Percentiles rank a stretch among this genome's conserved stretches.
These are phyloP conservation scores for Talaromyces sp. DNA, from an alignment of 2,329 filamentous ascomycete genomes.

Conservation along the genomic window DNA sequence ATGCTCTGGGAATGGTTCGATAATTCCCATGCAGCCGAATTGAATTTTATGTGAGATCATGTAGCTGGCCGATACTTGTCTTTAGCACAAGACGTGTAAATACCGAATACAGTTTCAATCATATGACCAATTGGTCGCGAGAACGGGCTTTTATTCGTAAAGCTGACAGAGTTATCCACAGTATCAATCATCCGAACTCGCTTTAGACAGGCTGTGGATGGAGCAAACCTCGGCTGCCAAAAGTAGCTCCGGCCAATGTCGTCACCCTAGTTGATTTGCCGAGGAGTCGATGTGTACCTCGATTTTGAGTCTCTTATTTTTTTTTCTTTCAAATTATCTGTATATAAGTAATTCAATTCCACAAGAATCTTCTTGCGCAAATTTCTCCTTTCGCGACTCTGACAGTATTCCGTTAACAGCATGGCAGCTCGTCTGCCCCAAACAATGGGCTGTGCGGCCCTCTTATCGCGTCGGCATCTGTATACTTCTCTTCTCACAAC, in stretches of 20 bases:
- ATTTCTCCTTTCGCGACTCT: neutral
- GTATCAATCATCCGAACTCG: neutral
- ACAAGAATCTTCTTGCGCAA: neutral
- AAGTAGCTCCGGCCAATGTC: slow-evolving; percentile 29
- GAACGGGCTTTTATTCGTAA: neutral
- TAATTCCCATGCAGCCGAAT: slow-evolving; percentile 33
- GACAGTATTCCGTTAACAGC: neutral
- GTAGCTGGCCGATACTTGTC: neutral
- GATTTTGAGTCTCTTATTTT: neutral
- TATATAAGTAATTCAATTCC: neutral
- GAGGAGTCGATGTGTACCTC: neutral
- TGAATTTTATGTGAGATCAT: slow-evolving; percentile 24
- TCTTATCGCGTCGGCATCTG: slow-evolving; percentile 8
- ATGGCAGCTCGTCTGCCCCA: slow-evolving; percentile 5
- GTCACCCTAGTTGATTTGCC: slow-evolving; percentile 15
- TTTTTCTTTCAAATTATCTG: neutral
- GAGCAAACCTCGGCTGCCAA: slow-evolving; percentile 24
- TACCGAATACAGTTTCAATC: neutral
- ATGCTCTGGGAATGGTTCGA: slow-evolving; percentile 58
- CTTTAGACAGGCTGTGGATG: neutral
- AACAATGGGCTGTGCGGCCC: neutral
- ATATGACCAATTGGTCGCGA: neutral
- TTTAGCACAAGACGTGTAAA: neutral
- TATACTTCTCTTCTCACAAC: neutral
- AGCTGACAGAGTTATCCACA: neutral